Evolutionary conservation across 345 rosid genomes (phyloP), one percentile per base, ranked within the genome.

Genomic region (Euphorbia peplus): DNA sequence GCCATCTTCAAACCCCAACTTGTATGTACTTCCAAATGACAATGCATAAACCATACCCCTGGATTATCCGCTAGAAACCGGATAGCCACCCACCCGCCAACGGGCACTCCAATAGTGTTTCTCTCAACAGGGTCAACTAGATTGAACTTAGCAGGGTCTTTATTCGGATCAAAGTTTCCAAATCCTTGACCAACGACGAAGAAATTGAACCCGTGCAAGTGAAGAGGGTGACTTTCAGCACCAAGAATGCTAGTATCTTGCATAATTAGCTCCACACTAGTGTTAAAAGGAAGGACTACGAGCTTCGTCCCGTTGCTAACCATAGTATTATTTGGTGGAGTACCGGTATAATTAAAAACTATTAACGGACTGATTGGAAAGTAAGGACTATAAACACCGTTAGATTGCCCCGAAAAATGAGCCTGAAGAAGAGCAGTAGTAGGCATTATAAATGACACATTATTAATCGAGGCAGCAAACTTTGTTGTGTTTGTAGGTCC

Each of bases 1-100:
- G 74, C 74, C 78, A 75, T 75, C 67, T 70, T 69, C 61, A 75
- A 51, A 18, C 78, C 74, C 74, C 78, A 64, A 14, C 78, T 75
- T 57, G 70, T 58, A 30, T 75, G 78, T 19, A 75, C 74, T 22
- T 75, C 78, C 12, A 70, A 35, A 75, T 70, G 74, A 44, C 74
- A 75, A 64, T 75, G 74, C 78, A 75, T 70, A 44, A 75, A 64
- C 78, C 74, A 70, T 18, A 70, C 67, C 16, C 78, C 78, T 64
- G 67, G 67, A 12, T 64, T 64, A 64, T 64, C 67, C 0, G 67
- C 67, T 8, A 26, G 67, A 8, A 64, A 64, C 25, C 67, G 50
- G 6, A 64, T 46, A 8, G 67, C 67, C 10, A 47, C 41, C 67
- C 67, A 64, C 16, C 67, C 67, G 4, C 67, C 67, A 9, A 53